These are phyloP conservation scores for Basipetospora sp. DNA, from an alignment of 2,329 filamentous ascomycete genomes.

Conservation along the genomic window DNA sequence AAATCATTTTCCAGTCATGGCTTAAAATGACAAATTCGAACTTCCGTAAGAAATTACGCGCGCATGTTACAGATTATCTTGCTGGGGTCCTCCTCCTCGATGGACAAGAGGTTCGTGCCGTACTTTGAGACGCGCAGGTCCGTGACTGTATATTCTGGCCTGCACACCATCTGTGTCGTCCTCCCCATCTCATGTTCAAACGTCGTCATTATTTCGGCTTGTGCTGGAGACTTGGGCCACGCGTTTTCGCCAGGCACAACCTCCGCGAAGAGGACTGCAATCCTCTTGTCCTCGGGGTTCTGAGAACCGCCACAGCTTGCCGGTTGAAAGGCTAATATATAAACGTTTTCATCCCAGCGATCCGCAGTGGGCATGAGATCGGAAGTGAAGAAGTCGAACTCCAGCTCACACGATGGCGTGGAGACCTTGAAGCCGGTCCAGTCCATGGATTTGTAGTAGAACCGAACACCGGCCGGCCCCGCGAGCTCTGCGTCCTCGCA, in stretches of 20 bases:
- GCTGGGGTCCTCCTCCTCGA: too few relatives aligned
- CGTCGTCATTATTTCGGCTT: background rate
- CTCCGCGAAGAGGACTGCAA: constrained; percentile 13
- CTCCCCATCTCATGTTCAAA: constrained; percentile 10
- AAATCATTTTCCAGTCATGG: background rate
- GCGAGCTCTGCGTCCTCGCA: constrained; percentile 16
- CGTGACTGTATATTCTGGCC: constrained; percentile 13
- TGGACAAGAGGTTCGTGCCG: constrained; percentile 10
- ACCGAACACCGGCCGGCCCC: constrained; percentile 13
- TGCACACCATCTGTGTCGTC: constrained; percentile 16
- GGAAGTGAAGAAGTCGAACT: background rate
- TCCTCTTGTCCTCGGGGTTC: constrained; percentile 11
- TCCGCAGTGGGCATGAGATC: background rate
- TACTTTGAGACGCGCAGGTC: constrained; percentile 13
- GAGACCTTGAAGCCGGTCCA: constrained; percentile 18
- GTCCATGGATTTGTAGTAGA: constrained; percentile 9
- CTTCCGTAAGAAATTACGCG: constrained; percentile 8
- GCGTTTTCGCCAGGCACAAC: constrained; percentile 9
- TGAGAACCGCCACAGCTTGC: constrained; percentile 12
- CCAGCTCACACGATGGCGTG: constrained; percentile 7
- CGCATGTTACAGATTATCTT: too few relatives aligned
- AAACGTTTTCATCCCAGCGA: background rate
- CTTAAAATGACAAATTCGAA: background rate
- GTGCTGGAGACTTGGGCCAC: background rate
- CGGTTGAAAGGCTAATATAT: constrained; percentile 12